Evolutionary conservation across 2,329 filamentous ascomycete species (phyloP).

Genomic region (Cladosporium sphaerospermum): DNA sequence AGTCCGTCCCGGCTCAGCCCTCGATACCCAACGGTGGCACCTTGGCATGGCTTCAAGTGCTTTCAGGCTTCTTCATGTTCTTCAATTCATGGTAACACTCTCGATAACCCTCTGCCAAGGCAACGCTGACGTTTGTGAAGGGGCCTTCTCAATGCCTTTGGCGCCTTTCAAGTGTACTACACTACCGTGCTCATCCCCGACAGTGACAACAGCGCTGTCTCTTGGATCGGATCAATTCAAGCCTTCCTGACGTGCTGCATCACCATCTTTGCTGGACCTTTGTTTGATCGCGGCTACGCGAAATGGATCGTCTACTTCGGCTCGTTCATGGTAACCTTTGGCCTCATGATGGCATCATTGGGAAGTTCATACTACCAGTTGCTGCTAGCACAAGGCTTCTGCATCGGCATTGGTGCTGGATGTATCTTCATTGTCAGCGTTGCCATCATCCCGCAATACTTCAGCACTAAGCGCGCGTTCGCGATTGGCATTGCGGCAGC

Average conservation of each 20-base stretch:
- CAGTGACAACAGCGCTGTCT: slow-evolving; percentile 29
- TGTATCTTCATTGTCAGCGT: slow-evolving; percentile 40
- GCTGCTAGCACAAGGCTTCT: slow-evolving; percentile 40
- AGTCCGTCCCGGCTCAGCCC: slow-evolving; percentile 17
- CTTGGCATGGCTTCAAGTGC: slow-evolving; percentile 41
- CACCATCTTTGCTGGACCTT: slow-evolving; percentile 44
- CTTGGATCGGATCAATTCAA: slow-evolving; percentile 46
- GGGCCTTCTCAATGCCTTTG: slow-evolving; percentile 12
- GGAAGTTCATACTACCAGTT: slow-evolving; percentile 40
- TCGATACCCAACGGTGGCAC: slow-evolving; percentile 37
- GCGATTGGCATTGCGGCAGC: slow-evolving; percentile 37
- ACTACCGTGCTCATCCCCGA: slow-evolving; percentile 6
- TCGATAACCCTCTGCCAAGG: slow-evolving; percentile 14
- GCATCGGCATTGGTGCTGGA: slow-evolving; percentile 36
- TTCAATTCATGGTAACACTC: slow-evolving; percentile 37
- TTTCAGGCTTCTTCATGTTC: slow-evolving; percentile 40
- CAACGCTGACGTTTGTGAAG: slow-evolving; percentile 31
- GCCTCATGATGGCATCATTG: slow-evolving; percentile 42
- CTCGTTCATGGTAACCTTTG: slow-evolving; percentile 39
- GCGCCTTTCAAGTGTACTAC: slow-evolving; percentile 16
- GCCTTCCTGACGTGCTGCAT: slow-evolving; percentile 44
- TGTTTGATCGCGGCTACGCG: slow-evolving; percentile 47
- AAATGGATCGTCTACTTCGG: slow-evolving; percentile 37
- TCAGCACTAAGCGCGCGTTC: slow-evolving; percentile 35
- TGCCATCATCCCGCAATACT: slow-evolving; percentile 39